Evolutionary conservation across 345 rosid species (phyloP), one percentile per base, ranked within the genome.

Genomic region (Durio zibethinus): DNA sequence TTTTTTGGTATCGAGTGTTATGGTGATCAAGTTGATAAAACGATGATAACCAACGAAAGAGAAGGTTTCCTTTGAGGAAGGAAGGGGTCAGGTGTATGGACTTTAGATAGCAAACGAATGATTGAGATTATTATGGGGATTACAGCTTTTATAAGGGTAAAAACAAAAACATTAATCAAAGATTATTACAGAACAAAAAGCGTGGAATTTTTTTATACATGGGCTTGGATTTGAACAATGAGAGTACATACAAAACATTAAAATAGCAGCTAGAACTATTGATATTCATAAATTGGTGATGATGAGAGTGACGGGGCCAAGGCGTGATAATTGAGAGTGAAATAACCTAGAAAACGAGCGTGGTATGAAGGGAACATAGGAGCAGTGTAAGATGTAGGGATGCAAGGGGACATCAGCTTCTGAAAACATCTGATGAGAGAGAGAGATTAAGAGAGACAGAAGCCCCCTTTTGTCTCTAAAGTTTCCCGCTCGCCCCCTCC

Each of bases 331-430:
- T 78, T 69, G 84, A 80, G 64, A 77, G 78, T 56, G 85, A 73
- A 76, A n/a, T 20, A 38, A 38, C 31, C 48, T n/a, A 73, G 67
- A 40, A 66, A 75, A 40, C 3, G 64, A 67, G 85, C 89, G 89
- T 86, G 90, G 85, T 73, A 61, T 79, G 87, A 83, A 74, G 89
- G 87, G 82, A 83, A 88, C 90, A 87, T 77, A 70, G 89, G 79
- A 82, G 80, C 92, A 85, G 91, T 72, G 79, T 50, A 61, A 25
- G 47, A 9, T 90, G 97, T 87, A 78, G 90, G 94, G 89, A 79
- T 84, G 80, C 61, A 82, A 85, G 89, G 94, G 79, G 87, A 90
- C 97, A 90, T 74, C 73, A 25, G 65, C 78, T 78, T 82, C 87
- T 79, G 82, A 77, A 14, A 71, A 57, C 65, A 76, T 79, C 83